A percentile compares a stretch with the other conserved stretches of the same genome.
Evolutionary conservation across 176 grass and related monocot genomes (phyloP).

Genomic region (Stipa capillata): DNA sequence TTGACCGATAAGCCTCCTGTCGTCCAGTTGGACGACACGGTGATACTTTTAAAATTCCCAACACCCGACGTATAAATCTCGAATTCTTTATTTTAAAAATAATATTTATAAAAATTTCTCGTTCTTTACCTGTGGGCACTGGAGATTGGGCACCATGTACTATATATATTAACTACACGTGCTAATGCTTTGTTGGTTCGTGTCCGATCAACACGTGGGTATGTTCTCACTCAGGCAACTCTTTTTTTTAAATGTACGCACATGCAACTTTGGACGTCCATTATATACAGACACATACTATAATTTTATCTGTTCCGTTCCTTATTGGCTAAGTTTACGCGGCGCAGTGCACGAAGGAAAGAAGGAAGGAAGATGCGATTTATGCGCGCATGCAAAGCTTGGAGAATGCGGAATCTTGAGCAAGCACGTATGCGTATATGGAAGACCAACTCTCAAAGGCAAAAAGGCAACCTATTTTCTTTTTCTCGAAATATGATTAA

Average conservation of each 20-base stretch:
- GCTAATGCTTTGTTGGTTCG: neutral
- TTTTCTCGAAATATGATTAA: neutral
- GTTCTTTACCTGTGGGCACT: too few species aligned
- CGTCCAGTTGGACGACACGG: too few species aligned
- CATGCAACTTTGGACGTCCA: neutral
- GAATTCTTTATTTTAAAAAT: too few species aligned
- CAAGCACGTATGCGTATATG: neutral
- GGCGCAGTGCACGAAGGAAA: neutral
- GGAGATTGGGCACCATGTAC: too few species aligned
- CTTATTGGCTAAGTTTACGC: constrained; percentile 15
- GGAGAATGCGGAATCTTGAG: neutral
- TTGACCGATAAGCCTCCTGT: too few species aligned
- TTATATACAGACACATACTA: neutral
- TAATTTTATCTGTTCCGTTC: neutral
- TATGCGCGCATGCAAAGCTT: neutral
- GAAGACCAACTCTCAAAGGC: neutral
- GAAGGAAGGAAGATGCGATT: constrained; percentile 11
- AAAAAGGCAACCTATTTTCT: neutral
- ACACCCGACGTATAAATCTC: too few species aligned
- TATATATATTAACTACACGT: neutral
- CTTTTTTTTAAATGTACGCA: too few species aligned
- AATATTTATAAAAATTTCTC: too few species aligned
- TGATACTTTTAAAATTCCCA: too few species aligned
- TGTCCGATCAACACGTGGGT: neutral
- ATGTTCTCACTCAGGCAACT: neutral